These are phyloP conservation scores for Vaccinium corymbosum DNA, from an alignment of 148 eudicot species.

Conservation along the genomic window DNA sequence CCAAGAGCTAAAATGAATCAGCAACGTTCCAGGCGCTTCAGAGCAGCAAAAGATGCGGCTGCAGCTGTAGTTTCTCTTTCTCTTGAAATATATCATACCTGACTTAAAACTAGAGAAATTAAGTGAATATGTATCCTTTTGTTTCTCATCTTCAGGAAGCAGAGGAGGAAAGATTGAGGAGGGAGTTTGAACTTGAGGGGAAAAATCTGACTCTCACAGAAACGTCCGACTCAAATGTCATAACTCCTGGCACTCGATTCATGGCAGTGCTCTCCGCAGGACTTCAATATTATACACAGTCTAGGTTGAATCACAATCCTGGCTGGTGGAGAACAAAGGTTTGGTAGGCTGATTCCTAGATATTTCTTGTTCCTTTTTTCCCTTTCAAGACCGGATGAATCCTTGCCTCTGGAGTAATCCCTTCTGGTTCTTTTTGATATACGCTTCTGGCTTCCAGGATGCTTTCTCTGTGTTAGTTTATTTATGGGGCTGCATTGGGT, in stretches of 20 bases:
- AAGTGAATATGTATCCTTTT: slow-evolving; percentile 13
- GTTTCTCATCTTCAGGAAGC: slow-evolving; percentile 58
- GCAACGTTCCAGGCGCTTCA: slow-evolving; percentile 92
- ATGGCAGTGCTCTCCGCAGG: slow-evolving; percentile 89
- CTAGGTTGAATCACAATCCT: slow-evolving; percentile 64
- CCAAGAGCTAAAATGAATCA: slow-evolving; percentile 99
- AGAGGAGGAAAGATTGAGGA: slow-evolving; percentile 68
- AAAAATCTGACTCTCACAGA: slow-evolving; percentile 53
- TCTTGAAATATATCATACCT: background rate
- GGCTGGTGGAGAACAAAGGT: slow-evolving; percentile 91
- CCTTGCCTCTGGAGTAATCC: slow-evolving; percentile 51
- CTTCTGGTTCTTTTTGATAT: slow-evolving; percentile 34
- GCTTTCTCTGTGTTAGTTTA: slow-evolving; percentile 39
- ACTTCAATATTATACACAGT: slow-evolving; percentile 87
- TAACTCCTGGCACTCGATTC: slow-evolving; percentile 95
- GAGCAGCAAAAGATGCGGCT: slow-evolving; percentile 99
- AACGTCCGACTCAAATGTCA: slow-evolving; percentile 94
- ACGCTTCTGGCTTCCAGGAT: slow-evolving; percentile 47
- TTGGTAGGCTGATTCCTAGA: slow-evolving; percentile 16
- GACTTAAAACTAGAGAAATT: background rate
- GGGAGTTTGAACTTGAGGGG: slow-evolving; percentile 78
- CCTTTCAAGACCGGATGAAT: slow-evolving; percentile 34
- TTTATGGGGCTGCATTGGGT: slow-evolving; percentile 60
- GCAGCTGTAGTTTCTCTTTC: slow-evolving; percentile 60
- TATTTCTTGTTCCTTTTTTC: slow-evolving; percentile 21